Conservation (phyloP, 139 green algal species). For the Chlamydomonas incerta region DNA sequence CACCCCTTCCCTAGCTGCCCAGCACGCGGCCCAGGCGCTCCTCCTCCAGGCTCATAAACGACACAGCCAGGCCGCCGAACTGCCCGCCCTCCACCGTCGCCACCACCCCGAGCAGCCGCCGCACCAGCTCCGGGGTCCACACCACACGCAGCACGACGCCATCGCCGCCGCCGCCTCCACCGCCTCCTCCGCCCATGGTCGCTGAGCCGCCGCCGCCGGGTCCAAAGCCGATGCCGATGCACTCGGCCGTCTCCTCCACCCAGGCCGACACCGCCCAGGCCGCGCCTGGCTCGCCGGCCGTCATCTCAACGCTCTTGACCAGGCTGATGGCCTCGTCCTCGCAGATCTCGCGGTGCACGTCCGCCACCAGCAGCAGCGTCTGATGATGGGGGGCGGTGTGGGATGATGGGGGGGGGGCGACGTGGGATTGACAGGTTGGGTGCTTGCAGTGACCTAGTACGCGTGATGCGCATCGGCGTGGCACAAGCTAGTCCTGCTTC, state of each 20-base stretch:
- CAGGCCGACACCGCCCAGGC: slow-evolving; percentile 34
- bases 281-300: slow-evolving; percentile 1
- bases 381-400: too few species aligned
- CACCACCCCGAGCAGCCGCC: slow-evolving; percentile 37
- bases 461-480: too few species aligned
- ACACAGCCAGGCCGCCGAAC: background rate
- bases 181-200: background rate
- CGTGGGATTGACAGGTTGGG: too few species aligned
- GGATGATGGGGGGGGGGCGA: too few species aligned
- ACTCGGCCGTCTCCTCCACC: slow-evolving; percentile 40
- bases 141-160: slow-evolving; percentile 32
- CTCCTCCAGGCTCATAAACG: slow-evolving; percentile 40
- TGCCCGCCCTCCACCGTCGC: background rate
- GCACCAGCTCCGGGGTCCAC: slow-evolving; percentile 37
- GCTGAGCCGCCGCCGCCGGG: background rate
- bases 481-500: too few species aligned
- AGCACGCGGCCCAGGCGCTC: slow-evolving; percentile 33
- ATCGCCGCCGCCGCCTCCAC: background rate
- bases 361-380: slow-evolving; percentile 27
- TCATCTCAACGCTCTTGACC: slow-evolving; percentile 33
- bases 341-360: slow-evolving; percentile 39
- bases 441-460: too few species aligned
- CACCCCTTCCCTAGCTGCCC: background rate
- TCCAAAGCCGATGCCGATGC: slow-evolving; percentile 15
- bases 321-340: slow-evolving; percentile 41